Percentiles rank a stretch among this genome's conserved stretches.
These are phyloP conservation scores for Bipolaris oryzae DNA, from an alignment of 2,329 filamentous ascomycete species.

Conservation along the genomic window DNA sequence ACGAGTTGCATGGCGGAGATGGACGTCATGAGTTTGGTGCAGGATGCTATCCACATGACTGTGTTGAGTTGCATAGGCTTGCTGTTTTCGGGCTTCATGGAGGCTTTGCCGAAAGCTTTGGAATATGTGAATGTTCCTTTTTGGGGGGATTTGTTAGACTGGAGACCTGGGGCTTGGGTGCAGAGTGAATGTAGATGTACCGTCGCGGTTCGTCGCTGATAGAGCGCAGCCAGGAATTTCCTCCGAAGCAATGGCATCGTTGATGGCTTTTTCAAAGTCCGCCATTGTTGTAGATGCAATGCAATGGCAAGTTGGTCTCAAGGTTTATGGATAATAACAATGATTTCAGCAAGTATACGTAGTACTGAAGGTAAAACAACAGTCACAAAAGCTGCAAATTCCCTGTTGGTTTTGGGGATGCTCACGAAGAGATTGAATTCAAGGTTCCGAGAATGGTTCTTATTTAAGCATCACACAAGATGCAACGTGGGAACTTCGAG, in stretches of 20 bases:
- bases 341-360: neutral
- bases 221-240: constrained; percentile 37
- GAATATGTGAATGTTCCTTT: constrained; percentile 47
- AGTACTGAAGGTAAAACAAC: neutral
- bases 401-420: no score
- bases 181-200: constrained; percentile 9
- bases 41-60: constrained; percentile 48
- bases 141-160: neutral
- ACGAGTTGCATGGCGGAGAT: constrained; percentile 45
- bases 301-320: no score
- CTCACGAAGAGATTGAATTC: no score
- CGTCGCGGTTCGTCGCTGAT: constrained; percentile 33
- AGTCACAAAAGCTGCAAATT: no score
- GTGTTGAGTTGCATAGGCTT: constrained; percentile 32
- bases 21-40: constrained; percentile 49
- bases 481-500: no score
- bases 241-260: constrained; percentile 25
- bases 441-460: no score
- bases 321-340: neutral
- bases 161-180: neutral
- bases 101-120: constrained; percentile 44
- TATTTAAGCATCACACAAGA: no score
- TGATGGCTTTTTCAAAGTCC: constrained; percentile 34
- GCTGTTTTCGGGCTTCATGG: constrained; percentile 27
- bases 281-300: constrained; percentile 11